Evolutionary conservation across 768 basidiomycete species (phyloP).

Genomic region (Tricholoma hemisulphureum): DNA sequence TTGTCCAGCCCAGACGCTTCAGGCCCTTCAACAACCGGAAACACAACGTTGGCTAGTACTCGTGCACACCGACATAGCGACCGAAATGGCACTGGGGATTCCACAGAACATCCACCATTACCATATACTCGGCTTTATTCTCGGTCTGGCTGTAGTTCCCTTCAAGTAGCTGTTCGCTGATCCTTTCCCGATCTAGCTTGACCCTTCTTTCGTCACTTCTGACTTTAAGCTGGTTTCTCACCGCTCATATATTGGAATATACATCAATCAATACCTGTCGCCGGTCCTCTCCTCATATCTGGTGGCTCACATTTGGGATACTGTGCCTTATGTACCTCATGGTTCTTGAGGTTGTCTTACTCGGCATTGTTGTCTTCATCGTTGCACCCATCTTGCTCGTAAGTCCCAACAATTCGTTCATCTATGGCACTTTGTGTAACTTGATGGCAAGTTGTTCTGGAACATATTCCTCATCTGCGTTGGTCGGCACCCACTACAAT

Average conservation of each 20-base stretch:
- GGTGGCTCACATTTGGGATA: constrained; percentile 85
- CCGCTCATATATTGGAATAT: constrained; percentile 77
- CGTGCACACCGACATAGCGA: not conserved
- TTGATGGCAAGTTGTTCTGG: constrained; percentile 58
- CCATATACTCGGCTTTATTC: constrained; percentile 33
- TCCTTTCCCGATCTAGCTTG: constrained; percentile 38
- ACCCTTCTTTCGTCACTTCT: constrained; percentile 65
- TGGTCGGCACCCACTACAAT: constrained; percentile 77
- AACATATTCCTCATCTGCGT: constrained; percentile 77
- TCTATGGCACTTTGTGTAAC: not conserved
- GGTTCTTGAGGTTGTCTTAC: constrained; percentile 63
- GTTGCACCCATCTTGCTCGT: constrained; percentile 79
- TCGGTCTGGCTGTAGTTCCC: constrained; percentile 29
- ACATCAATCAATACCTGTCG: constrained; percentile 76
- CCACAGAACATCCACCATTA: constrained; percentile 8
- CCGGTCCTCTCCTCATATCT: constrained; percentile 70
- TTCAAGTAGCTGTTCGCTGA: constrained; percentile 12
- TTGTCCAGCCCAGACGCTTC: not conserved
- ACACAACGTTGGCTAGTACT: not conserved
- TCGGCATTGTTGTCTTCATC: constrained; percentile 76
- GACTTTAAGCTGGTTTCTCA: constrained; percentile 80
- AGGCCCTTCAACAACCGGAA: not conserved
- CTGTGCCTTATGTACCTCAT: constrained; percentile 78
- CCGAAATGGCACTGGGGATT: not conserved
- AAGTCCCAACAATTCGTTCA: constrained; percentile 26